Evolutionary conservation across 805 yeast species (phyloP).

Genomic region (Wickerhamomyces chambardii): DNA sequence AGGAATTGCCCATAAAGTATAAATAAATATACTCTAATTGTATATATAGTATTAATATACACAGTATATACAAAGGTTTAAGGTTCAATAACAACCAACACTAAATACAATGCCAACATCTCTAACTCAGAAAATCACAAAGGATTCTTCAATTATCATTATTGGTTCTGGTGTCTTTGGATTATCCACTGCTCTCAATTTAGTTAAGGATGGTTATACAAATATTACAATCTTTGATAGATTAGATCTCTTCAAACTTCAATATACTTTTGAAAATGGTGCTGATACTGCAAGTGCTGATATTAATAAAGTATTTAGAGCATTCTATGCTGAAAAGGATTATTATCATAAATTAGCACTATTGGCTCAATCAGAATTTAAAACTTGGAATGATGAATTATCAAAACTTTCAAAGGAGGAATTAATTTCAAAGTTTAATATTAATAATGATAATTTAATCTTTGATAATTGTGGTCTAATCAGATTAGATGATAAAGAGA

Average conservation of each 20-base stretch:
- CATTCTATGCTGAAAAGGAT: constrained; percentile 21
- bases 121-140: not conserved
- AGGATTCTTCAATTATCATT: constrained; percentile 18
- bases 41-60: no score
- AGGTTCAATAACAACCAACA: no score
- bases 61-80: no score
- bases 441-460: constrained; percentile 5
- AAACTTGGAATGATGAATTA: not conserved
- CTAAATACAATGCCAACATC: no score
- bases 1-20: no score
- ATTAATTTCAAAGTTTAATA: constrained; percentile 7
- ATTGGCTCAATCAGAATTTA: not conserved
- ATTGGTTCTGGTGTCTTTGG: constrained; percentile 38
- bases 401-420: constrained; percentile 2
- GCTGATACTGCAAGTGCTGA: constrained; percentile 27
- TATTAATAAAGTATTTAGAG: constrained; percentile 23
- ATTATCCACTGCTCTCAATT: constrained; percentile 28
- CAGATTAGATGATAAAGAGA: constrained; percentile 4
- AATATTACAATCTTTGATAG: constrained; percentile 25
- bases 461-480: constrained; percentile 8
- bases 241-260: constrained; percentile 14
- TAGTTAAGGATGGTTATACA: constrained; percentile 24
- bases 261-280: constrained; percentile 20
- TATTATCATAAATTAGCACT: constrained; percentile 14
- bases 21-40: no score